Evolutionary conservation across 768 basidiomycete species (phyloP).

Genomic region (Albatrellus ellisii): DNA sequence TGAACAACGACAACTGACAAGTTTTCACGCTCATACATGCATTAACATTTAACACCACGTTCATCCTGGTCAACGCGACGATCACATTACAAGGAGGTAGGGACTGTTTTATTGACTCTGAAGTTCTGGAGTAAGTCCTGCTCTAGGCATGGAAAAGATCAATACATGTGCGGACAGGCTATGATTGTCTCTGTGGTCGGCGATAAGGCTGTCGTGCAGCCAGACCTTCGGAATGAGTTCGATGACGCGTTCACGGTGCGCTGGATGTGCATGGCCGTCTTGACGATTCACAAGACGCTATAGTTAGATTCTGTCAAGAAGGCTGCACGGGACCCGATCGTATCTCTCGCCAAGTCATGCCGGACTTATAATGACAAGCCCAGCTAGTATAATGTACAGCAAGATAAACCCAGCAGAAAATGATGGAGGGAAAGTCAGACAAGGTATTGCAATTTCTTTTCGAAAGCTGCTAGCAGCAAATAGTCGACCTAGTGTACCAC

Average conservation of each 20-base stretch:
- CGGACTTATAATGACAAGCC: conserved; percentile 3
- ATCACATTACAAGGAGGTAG: too few relatives aligned
- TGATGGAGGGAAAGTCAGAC: conserved; percentile 3
- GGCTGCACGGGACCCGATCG: neutral
- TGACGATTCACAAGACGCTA: conserved; percentile 2
- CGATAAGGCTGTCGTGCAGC: too few relatives aligned
- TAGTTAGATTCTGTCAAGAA: neutral
- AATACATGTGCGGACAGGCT: too few relatives aligned
- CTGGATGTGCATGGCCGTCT: conserved; percentile 10
- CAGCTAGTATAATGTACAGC: conserved; percentile 4
- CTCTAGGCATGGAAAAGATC: too few relatives aligned
- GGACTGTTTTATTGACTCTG: too few relatives aligned
- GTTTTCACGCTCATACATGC: too few relatives aligned
- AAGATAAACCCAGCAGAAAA: neutral
- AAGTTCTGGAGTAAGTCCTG: too few relatives aligned
- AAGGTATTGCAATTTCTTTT: conserved; percentile 4
- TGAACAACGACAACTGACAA: too few relatives aligned
- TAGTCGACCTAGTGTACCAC: conserved; percentile 2
- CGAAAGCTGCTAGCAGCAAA: neutral
- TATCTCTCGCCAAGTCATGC: conserved; percentile 1
- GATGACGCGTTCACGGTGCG: conserved; percentile 6
- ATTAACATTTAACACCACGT: too few relatives aligned
- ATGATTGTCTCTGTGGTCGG: too few relatives aligned
- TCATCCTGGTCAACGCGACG: too few relatives aligned
- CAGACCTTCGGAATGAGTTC: neutral